Conservation (phyloP, 2,329 filamentous ascomycete species). For the Trichoderma koningiopsis region DNA sequence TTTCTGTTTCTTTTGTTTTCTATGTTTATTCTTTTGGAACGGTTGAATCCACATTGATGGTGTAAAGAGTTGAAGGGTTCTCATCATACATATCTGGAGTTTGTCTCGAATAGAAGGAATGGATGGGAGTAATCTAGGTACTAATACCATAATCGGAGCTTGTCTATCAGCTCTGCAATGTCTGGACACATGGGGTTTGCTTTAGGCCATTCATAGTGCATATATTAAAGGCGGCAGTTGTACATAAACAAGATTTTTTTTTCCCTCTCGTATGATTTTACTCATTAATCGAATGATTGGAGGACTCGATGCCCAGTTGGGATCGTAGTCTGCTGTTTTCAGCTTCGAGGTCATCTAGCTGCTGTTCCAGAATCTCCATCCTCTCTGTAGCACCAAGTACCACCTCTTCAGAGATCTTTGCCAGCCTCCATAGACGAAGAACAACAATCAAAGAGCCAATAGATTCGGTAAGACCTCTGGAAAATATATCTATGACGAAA, state of each 20-base stretch:
- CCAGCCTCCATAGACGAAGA: constrained; percentile 67
- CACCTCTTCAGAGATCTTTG: constrained; percentile 72
- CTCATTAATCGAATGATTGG: constrained; percentile 28
- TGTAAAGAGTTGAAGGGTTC: constrained; percentile 24
- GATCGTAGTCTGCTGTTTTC: constrained; percentile 43
- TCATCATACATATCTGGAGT: constrained; percentile 24
- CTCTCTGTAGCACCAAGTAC: constrained; percentile 64
- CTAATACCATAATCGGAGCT: constrained; percentile 16
- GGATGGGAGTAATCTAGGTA: constrained; percentile 26
- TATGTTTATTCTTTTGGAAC: constrained; percentile 31
- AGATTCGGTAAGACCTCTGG: constrained; percentile 62
- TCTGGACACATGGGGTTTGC: neutral
- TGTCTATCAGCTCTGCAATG: constrained; percentile 6
- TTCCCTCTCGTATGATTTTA: neutral
- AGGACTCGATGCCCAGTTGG: constrained; percentile 29
- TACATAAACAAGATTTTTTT: neutral
- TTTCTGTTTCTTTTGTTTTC: neutral
- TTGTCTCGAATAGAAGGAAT: constrained; percentile 22
- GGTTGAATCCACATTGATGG: constrained; percentile 34
- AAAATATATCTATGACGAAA: constrained; percentile 63
- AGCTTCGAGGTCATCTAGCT: constrained; percentile 54
- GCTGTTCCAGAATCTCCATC: constrained; percentile 58
- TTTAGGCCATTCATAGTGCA: neutral
- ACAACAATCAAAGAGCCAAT: constrained; percentile 68
- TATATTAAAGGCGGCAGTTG: neutral